Evolutionary conservation across 768 basidiomycete species (phyloP), one percentile per base, ranked within the genome.

Genomic region (Bullera alba): DNA sequence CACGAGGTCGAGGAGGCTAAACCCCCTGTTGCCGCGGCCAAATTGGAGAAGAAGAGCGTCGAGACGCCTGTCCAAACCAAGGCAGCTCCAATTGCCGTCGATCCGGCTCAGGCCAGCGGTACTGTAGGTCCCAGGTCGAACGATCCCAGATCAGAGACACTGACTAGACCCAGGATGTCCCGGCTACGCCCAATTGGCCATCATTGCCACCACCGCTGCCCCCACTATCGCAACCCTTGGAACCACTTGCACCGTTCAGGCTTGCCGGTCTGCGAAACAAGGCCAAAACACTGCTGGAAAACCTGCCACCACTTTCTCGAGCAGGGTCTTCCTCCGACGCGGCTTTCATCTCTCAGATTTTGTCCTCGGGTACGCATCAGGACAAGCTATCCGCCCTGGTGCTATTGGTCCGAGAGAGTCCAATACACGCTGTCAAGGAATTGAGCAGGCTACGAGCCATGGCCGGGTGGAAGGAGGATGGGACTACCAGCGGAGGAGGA

Each of bases 341-440:
- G 14, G 77, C 76, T 4, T 97, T 97, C 75, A 78, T 97, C 38
- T 77, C 83, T 44, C 86, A 86, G 61, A 85, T 97, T 50, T 81
- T 95, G 22, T 78, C 81, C 32, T 83, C 83, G 22, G 93, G 93
- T 50, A 97, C 93, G 2, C 81, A 92, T 15, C 88, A 87, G 15
- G 93, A 96, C 68, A 79, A 88, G 47, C 80, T 97, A 1, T 87
- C 87, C 56, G 92, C 93, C 0, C 76, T 97, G 45, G 89, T 90
- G 17, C 75, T 96, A 34, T 77, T 96, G 42, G 87, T 91, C 17
- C 86, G 93, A 72, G 82, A 83, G 45, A 86, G 85, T 21, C 92
- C 92, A 1, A 54, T 92, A 54, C 88, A 93, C 66, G 89, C 92
- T 63, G 79, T 78, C 6, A 83, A 83, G 57, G 86, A 89, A 0